Evolutionary conservation across 805 yeast species (phyloP).

Genomic region (Ascoidea rubescens): DNA sequence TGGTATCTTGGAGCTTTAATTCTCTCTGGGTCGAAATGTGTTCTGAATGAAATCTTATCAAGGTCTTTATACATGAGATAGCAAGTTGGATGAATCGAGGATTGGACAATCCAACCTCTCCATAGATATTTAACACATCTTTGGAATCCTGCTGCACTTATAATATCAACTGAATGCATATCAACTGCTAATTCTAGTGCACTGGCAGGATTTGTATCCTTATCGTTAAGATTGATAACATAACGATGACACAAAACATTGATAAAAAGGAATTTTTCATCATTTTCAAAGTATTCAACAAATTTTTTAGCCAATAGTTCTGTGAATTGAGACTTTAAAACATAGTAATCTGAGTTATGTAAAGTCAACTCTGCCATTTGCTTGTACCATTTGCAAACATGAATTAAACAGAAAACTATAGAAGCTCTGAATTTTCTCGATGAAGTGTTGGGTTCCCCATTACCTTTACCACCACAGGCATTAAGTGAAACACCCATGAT

Average conservation of each 20-base stretch:
- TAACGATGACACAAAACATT: constrained; percentile 70
- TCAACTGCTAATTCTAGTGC: constrained; percentile 82
- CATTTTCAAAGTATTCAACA: constrained; percentile 45
- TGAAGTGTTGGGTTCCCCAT: constrained; percentile 19
- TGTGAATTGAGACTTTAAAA: constrained; percentile 50
- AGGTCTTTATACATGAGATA: constrained; percentile 53
- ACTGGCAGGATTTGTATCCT: constrained; percentile 49
- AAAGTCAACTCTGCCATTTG: constrained; percentile 43
- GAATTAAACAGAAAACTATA: constrained; percentile 54
- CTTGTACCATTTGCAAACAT: constrained; percentile 70
- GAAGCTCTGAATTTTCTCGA: constrained; percentile 52
- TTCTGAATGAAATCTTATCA: constrained; percentile 33
- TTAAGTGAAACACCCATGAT: constrained; percentile 47
- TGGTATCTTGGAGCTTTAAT: constrained; percentile 79
- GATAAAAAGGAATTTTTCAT: constrained; percentile 51
- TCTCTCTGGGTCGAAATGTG: constrained; percentile 73
- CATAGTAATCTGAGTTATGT: constrained; percentile 51
- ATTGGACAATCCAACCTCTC: constrained; percentile 87
- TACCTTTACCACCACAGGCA: constrained; percentile 73
- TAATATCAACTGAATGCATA: constrained; percentile 63
- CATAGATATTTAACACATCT: constrained; percentile 81
- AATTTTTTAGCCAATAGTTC: constrained; percentile 57
- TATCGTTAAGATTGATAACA: constrained; percentile 46
- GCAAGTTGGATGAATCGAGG: constrained; percentile 51
- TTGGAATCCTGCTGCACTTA: constrained; percentile 73